Evolutionary conservation across 768 basidiomycete species (phyloP).

Genomic region (Hemileccinum rubropunctum): DNA sequence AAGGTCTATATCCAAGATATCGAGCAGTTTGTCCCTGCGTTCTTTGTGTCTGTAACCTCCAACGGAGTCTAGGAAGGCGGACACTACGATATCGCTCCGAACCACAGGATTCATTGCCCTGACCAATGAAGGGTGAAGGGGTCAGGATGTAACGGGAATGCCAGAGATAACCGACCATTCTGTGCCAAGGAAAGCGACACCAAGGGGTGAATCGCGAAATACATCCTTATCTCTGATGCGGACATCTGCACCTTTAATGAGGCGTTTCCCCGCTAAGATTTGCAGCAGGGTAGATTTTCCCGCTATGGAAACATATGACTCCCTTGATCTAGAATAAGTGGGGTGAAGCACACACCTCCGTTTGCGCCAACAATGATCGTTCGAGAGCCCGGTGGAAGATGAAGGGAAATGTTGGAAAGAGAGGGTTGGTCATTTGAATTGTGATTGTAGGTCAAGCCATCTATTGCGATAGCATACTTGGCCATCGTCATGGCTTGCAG

Average conservation of each 20-base stretch:
- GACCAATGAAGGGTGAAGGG: not conserved
- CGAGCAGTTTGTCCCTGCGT: constrained; percentile 78
- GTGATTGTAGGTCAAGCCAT: constrained; percentile 59
- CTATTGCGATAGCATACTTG: constrained; percentile 34
- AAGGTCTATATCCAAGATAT: constrained; percentile 92
- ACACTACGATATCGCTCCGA: constrained; percentile 86
- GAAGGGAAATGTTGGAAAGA: constrained; percentile 61
- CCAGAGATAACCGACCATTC: constrained; percentile 65
- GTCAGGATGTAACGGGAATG: not conserved
- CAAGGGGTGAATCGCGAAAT: constrained; percentile 80
- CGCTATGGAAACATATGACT: constrained; percentile 39
- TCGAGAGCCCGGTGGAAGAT: constrained; percentile 71
- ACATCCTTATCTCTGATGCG: constrained; percentile 81
- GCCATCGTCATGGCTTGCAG: not conserved
- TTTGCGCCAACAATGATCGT: constrained; percentile 92
- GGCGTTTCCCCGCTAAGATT: constrained; percentile 87
- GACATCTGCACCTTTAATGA: constrained; percentile 65
- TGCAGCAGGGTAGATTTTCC: constrained; percentile 97
- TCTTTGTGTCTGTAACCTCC: constrained; percentile 94
- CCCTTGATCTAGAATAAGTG: not conserved
- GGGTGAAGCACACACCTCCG: constrained; percentile 59
- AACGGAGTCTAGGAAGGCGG: constrained; percentile 94
- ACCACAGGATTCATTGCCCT: constrained; percentile 99
- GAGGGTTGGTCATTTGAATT: constrained; percentile 42
- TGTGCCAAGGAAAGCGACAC: constrained; percentile 86